Percentiles rank a stretch among this genome's conserved stretches.
Conservation (phyloP, 1,284 basidiomycete species). For the Phlebopus sp. region DNA sequence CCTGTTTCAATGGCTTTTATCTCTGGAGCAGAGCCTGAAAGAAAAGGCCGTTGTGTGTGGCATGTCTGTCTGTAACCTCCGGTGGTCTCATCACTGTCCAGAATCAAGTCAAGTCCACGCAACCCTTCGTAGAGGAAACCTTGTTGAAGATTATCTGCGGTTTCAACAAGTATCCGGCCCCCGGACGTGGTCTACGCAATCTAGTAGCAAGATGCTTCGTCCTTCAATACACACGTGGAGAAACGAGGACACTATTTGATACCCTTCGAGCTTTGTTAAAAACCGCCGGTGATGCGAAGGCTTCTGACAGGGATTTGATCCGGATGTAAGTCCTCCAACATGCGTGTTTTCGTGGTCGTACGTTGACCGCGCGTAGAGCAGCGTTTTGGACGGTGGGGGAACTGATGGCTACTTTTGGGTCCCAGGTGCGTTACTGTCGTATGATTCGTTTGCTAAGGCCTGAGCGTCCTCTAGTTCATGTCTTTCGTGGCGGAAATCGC, state of each 20-base stretch:
- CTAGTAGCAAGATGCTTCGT: constrained; percentile 78
- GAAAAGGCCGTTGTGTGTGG: constrained; percentile 47
- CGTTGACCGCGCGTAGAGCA: constrained; percentile 44
- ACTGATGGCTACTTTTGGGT: constrained; percentile 80
- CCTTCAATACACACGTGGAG: constrained; percentile 76
- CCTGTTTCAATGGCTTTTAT: constrained; percentile 78
- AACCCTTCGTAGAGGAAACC: constrained; percentile 57
- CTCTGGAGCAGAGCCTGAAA: constrained; percentile 58
- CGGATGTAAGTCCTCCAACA: constrained; percentile 56
- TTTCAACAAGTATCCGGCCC: constrained; percentile 63
- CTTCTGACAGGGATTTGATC: constrained; percentile 55
- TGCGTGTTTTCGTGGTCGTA: constrained; percentile 6
- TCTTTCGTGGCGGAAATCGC: constrained; percentile 88
- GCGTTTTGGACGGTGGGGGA: constrained; percentile 84
- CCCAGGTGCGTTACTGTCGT: constrained; percentile 55
- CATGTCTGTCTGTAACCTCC: background rate
- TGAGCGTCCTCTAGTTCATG: constrained; percentile 69
- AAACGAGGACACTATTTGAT: constrained; percentile 85
- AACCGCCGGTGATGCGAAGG: constrained; percentile 70
- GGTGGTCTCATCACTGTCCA: constrained; percentile 27
- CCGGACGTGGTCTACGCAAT: constrained; percentile 84
- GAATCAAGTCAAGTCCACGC: constrained; percentile 65
- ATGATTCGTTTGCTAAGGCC: background rate
- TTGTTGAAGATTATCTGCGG: constrained; percentile 65
- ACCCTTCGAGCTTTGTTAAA: constrained; percentile 79